Evolutionary conservation across 1,284 basidiomycete genomes (phyloP).

Genomic region (Athelia sp.): DNA sequence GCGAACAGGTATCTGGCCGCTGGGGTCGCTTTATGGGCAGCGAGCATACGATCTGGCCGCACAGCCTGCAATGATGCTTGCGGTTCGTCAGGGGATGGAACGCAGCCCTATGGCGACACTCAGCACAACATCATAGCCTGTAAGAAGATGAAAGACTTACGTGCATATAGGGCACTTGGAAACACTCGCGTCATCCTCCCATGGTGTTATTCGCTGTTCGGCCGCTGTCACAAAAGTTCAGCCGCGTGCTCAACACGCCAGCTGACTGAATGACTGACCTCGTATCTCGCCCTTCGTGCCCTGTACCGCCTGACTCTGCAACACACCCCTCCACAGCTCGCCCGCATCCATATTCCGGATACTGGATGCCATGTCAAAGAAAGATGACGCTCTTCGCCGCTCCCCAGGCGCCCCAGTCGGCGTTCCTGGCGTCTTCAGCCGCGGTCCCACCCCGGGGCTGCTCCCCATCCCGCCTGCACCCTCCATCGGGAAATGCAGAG

Average conservation of each 20-base stretch:
- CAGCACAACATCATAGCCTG: background rate
- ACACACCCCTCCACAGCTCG: conserved; percentile 57
- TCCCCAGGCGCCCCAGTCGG: conserved; percentile 14
- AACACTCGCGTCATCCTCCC: conserved; percentile 82
- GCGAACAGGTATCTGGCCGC: conserved; percentile 65
- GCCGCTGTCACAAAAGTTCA: conserved; percentile 42
- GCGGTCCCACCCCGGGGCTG: conserved; percentile 12
- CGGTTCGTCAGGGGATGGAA: conserved; percentile 90
- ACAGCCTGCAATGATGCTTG: conserved; percentile 96
- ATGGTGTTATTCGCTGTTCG: conserved; percentile 92
- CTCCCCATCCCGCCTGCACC: conserved; percentile 6
- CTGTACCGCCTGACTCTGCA: conserved; percentile 34
- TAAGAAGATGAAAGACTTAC: conserved; percentile 45
- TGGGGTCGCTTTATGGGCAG: conserved; percentile 76
- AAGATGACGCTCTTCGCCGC: conserved; percentile 50
- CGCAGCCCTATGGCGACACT: conserved; percentile 43
- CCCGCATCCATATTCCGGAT: conserved; percentile 55
- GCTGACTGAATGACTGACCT: conserved; percentile 33
- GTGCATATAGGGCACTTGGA: conserved; percentile 82
- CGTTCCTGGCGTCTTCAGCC: conserved; percentile 14
- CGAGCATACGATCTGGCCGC: conserved; percentile 90
- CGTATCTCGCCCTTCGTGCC: conserved; percentile 50
- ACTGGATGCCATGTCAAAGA: conserved; percentile 60
- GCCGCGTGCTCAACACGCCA: background rate
- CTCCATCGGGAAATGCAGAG: conserved; percentile 70